These are phyloP conservation scores for Boletus reticulatus DNA, from an alignment of 768 basidiomycete species.

Conservation along the genomic window DNA sequence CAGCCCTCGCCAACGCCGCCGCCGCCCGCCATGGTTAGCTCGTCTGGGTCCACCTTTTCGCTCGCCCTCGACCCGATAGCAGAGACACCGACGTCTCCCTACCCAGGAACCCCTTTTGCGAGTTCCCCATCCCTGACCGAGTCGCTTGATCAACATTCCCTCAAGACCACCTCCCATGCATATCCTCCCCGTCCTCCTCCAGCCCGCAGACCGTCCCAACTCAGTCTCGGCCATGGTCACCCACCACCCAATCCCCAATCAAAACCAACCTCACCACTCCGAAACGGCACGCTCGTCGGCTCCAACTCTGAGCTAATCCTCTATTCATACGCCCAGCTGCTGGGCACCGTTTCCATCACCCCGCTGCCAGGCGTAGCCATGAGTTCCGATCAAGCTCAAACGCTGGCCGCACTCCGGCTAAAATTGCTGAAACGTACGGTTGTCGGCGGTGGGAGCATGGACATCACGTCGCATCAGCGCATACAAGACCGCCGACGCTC, in stretches of 20 bases:
- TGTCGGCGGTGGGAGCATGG: constrained; percentile 74
- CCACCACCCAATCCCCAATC: constrained; percentile 23
- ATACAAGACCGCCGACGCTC: constrained; percentile 28
- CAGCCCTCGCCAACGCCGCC: constrained; percentile 12
- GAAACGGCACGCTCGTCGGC: constrained; percentile 45
- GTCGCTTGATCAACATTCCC: constrained; percentile 18
- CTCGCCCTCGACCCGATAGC: constrained; percentile 49
- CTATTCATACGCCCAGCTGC: constrained; percentile 82
- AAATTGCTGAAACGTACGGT: constrained; percentile 44
- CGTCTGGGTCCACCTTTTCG: constrained; percentile 49
- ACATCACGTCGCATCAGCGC: constrained; percentile 50
- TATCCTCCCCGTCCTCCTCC: constrained; percentile 29
- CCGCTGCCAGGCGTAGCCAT: constrained; percentile 42
- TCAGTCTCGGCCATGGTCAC: constrained; percentile 48
- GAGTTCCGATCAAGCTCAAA: constrained; percentile 44
- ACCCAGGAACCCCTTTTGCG: constrained; percentile 36
- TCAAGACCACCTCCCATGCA: constrained; percentile 33
- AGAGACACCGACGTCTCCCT: constrained; percentile 40
- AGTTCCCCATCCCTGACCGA: constrained; percentile 28
- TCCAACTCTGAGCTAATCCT: constrained; percentile 67
- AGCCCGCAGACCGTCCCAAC: constrained; percentile 37
- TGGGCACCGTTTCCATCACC: constrained; percentile 62
- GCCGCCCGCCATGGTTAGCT: constrained; percentile 27
- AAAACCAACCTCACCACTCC: constrained; percentile 23
- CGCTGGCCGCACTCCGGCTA: constrained; percentile 46